Base-by-base conservation (phyloP, 768 basidiomycete genomes). In the Melanogaster broomeanus region DNA sequence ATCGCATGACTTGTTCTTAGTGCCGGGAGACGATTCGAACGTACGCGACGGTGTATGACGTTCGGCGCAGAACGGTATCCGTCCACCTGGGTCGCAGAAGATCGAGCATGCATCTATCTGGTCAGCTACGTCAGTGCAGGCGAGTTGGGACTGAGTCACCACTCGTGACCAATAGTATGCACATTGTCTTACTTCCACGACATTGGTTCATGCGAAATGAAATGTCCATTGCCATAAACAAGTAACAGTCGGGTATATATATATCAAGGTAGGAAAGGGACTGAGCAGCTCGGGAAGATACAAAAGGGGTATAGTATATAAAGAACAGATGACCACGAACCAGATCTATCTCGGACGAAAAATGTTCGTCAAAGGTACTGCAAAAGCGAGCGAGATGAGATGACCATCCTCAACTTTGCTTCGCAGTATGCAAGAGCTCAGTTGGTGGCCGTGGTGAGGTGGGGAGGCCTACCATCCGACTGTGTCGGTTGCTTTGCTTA, bases 401-500 rank as follows among this genome's bases (percentile, higher is more conserved):
- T 16, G 25, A n/a, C 34, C 38, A 25, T 30, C 0, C 40, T 61
- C 19, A 69, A 51, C 56, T 63, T 47, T 59, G 65, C 44, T 34
- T 65, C 22, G 67, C 61, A 10, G 61, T 67, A 21, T 55, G 59
- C 22, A 64, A 30, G 11, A 62, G 61, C 10, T 63, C 63, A 3
- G 44, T 25, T 12, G 51, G 58, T 6, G 61, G 65, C 43, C 71
- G 62, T 30, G 74, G 73, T 11, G 77, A 78, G 40, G 71, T 53
- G 2, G 87, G 85, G n/a, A 89, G 71, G 11, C 85, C 85, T 24
- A 83, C 74, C 68, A 85, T 75, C 53, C 78, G 78, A 50, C 85
- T 85, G 42, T 85, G 80, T 52, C 85, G 78, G 63, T 84, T 83
- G 21, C 79, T 77, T 58, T 79, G 78, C 53, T 82, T 81, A 22